Conservation (phyloP, 208 protist species). For the Endotrypanum monterogeii region DNA sequence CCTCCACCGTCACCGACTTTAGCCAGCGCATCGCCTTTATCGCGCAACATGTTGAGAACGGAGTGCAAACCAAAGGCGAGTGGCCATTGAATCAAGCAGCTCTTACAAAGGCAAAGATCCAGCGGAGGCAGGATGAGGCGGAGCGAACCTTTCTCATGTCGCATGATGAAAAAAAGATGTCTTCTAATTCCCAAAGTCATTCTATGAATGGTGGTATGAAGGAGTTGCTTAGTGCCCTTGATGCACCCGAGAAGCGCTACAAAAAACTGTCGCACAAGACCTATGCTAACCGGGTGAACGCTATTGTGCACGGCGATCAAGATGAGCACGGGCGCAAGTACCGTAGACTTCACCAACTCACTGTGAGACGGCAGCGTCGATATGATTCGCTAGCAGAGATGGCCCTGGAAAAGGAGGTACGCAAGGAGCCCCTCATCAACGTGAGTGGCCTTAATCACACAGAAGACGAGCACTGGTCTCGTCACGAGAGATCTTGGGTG, state of each 20-base stretch:
- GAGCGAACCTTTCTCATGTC: constrained; percentile 73
- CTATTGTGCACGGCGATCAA: constrained; percentile 85
- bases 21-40: constrained; percentile 85
- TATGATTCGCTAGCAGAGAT: constrained; percentile 77
- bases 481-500: constrained; percentile 46
- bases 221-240: constrained; percentile 52
- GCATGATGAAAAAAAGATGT: constrained; percentile 48
- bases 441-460: constrained; percentile 44
- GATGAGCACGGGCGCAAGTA: constrained; percentile 85
- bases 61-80: constrained; percentile 71
- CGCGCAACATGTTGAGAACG: constrained; percentile 89
- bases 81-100: constrained; percentile 76
- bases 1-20: constrained; percentile 74
- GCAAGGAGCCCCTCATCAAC: constrained; percentile 65
- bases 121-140: constrained; percentile 51
- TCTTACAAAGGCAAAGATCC: constrained; percentile 56
- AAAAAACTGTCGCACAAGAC: constrained; percentile 79
- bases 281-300: constrained; percentile 88
- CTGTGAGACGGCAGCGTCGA: constrained; percentile 51
- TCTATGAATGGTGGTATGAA: constrained; percentile 43
- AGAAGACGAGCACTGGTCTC: constrained; percentile 66
- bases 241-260: constrained; percentile 59
- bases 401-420: constrained; percentile 77
- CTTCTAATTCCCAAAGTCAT: background rate
- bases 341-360: constrained; percentile 48